Percentiles rank a stretch among this genome's conserved stretches.
These are phyloP conservation scores for Inonotus hispidus DNA, from an alignment of 1,284 basidiomycete genomes.

Conservation along the genomic window DNA sequence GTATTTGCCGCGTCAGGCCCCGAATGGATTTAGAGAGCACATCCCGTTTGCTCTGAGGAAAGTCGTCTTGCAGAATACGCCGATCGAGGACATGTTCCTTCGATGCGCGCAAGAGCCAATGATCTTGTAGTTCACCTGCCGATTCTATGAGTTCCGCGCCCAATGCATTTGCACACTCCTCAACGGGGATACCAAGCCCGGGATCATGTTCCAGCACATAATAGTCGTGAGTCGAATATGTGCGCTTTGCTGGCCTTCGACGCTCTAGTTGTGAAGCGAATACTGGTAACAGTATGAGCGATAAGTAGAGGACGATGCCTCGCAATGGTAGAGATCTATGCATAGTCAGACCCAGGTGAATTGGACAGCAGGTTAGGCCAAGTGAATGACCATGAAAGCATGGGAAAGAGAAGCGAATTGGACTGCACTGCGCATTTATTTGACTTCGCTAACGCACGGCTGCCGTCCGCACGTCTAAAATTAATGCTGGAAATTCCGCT, in stretches of 20 bases:
- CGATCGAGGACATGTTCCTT: slow-evolving; percentile 35
- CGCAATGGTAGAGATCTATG: background rate
- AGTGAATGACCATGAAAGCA: background rate
- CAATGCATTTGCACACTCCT: slow-evolving; percentile 54
- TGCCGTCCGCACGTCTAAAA: background rate
- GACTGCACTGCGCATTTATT: background rate
- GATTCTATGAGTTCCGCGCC: slow-evolving; percentile 85
- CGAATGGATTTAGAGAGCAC: slow-evolving; percentile 50
- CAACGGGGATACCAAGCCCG: slow-evolving; percentile 44
- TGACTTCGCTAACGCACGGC: background rate
- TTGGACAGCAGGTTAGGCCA: background rate
- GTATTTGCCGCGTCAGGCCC: slow-evolving; percentile 52
- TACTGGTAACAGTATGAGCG: background rate
- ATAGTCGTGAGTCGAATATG: slow-evolving; percentile 83
- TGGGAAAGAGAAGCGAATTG: background rate
- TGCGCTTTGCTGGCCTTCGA: slow-evolving; percentile 37
- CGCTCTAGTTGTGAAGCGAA: background rate
- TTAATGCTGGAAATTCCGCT: background rate
- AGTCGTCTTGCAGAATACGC: slow-evolving; percentile 10
- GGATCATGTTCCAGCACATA: slow-evolving; percentile 81
- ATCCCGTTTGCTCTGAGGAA: slow-evolving; percentile 35
- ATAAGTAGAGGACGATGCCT: background rate
- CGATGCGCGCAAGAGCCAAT: slow-evolving; percentile 79
- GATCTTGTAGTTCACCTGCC: slow-evolving; percentile 77
- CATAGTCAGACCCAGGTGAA: background rate